Conservation (phyloP, 2,329 filamentous ascomycete species). For the Botrytis cinerea region DNA sequence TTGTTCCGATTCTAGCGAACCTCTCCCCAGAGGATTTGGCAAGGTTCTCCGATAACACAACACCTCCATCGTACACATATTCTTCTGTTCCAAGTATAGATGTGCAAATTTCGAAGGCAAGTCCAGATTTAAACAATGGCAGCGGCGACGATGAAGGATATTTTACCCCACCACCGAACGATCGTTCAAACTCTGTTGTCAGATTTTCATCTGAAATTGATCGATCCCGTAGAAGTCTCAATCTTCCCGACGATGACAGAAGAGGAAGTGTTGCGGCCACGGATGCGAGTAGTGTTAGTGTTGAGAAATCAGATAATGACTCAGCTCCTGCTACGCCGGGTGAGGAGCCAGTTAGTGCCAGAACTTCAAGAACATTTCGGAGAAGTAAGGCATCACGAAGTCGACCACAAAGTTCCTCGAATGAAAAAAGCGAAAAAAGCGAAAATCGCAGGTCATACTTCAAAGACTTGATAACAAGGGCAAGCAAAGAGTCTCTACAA, state of each 20-base stretch:
- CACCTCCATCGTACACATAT: slow-evolving; percentile 57
- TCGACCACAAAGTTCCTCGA: slow-evolving; percentile 59
- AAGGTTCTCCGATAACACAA: slow-evolving; percentile 41
- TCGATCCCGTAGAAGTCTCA: slow-evolving; percentile 49
- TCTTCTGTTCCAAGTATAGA: slow-evolving; percentile 44
- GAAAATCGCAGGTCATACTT: slow-evolving; percentile 59
- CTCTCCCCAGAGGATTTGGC: slow-evolving; percentile 29
- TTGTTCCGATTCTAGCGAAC: slow-evolving; percentile 76
- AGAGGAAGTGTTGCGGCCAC: slow-evolving; percentile 55
- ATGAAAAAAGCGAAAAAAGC: slow-evolving; percentile 59
- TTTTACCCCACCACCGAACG: slow-evolving; percentile 46
- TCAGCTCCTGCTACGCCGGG: slow-evolving; percentile 49
- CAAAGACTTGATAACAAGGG: slow-evolving; percentile 45
- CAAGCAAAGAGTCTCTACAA: slow-evolving; percentile 38
- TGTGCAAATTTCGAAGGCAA: slow-evolving; percentile 28
- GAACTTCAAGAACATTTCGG: slow-evolving; percentile 59
- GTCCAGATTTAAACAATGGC: slow-evolving; percentile 7
- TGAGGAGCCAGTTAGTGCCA: slow-evolving; percentile 57
- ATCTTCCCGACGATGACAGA: slow-evolving; percentile 48
- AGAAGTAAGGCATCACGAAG: slow-evolving; percentile 55
- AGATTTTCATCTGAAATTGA: slow-evolving; percentile 59
- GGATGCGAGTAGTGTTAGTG: slow-evolving; percentile 47
- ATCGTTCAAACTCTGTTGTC: slow-evolving; percentile 49
- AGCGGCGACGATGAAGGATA: slow-evolving; percentile 32
- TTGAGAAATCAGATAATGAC: slow-evolving; percentile 41